Percentiles rank a stretch among this genome's conserved stretches.
Conservation (phyloP, 331 rosid genomes). For the Spiraea crenata region DNA sequence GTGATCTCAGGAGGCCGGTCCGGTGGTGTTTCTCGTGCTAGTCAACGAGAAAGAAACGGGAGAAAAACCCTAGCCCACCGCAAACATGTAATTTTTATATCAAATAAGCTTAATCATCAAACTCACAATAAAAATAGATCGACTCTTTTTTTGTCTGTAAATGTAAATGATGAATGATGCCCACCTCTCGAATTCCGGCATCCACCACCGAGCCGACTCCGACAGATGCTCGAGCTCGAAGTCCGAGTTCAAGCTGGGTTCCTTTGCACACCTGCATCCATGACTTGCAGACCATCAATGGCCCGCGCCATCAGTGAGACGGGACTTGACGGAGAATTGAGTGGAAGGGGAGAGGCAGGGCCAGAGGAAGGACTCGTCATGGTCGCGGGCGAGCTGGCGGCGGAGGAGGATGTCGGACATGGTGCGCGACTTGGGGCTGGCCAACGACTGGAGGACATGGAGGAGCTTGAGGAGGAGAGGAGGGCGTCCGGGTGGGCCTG, state of each 20-base stretch:
- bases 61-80: too few species aligned
- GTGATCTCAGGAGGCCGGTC: too few species aligned
- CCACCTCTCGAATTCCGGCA: constrained; percentile 50
- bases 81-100: too few species aligned
- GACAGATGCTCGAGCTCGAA: constrained; percentile 60
- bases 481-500: constrained; percentile 53
- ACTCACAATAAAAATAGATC: neutral
- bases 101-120: neutral
- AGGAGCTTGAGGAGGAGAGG: constrained; percentile 38
- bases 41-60: too few species aligned
- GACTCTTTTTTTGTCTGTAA: neutral
- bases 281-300: constrained; percentile 72
- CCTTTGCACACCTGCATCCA: constrained; percentile 66
- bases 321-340: constrained; percentile 41
- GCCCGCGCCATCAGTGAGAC: constrained; percentile 65
- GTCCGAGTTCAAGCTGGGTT: constrained; percentile 54
- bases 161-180: neutral
- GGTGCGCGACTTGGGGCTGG: constrained; percentile 44
- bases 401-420: constrained; percentile 65
- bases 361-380: constrained; percentile 43
- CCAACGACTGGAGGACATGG: constrained; percentile 44
- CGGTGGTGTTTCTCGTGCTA: too few species aligned
- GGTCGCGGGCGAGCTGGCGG: constrained; percentile 50
- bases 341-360: constrained; percentile 40
- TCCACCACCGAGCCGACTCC: constrained; percentile 60